Evolutionary conservation across 257 asterid genomes (phyloP).

Genomic region (Paraleonurus japonicus): DNA sequence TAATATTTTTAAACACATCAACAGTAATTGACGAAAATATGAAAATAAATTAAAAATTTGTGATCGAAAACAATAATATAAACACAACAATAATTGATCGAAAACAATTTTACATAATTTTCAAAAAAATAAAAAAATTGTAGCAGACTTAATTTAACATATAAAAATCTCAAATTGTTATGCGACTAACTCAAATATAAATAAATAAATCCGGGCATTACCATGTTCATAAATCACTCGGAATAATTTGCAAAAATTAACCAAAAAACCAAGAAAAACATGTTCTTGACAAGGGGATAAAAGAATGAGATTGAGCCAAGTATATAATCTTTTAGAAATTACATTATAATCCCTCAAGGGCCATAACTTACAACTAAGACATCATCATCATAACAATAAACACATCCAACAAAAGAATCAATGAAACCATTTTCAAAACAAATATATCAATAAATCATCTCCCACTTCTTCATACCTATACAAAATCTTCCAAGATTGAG

Average conservation of each 20-base stretch:
- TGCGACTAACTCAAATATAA: too few relatives aligned
- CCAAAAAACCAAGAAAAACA: not conserved
- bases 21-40: too few relatives aligned
- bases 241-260: not conserved
- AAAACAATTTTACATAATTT: too few relatives aligned
- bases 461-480: slow-evolving; percentile 30
- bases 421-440: slow-evolving; percentile 30
- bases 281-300: not conserved
- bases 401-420: slow-evolving; percentile 39
- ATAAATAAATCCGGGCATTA: too few relatives aligned
- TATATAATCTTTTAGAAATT: slow-evolving; percentile 10
- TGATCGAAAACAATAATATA: too few relatives aligned
- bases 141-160: too few relatives aligned
- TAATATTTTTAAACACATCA: too few relatives aligned
- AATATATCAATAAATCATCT: slow-evolving; percentile 25
- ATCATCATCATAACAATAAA: not conserved
- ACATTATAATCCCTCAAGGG: slow-evolving; percentile 20
- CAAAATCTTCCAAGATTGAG: slow-evolving; percentile 19
- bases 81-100: too few relatives aligned
- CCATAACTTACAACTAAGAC: slow-evolving; percentile 25
- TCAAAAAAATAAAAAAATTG: too few relatives aligned
- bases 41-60: too few relatives aligned
- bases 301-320: slow-evolving; percentile 2
- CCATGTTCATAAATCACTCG: too few relatives aligned
- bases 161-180: too few relatives aligned